Conservation (phyloP, 345 rosid species). For the Arabidopsis thaliana region TAIR10.1 NC_003070.9:9714501-9715000, state of each 20-base stretch:
- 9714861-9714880: slow-evolving; percentile 14
- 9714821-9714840: not conserved
- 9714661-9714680: not conserved
- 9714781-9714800: slow-evolving; percentile 11
- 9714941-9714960: slow-evolving; percentile 36
- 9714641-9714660: not conserved
- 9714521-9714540: not conserved
- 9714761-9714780: not conserved
- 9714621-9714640: slow-evolving; percentile 27
- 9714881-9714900: not conserved
- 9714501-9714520: not conserved
- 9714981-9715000: not conserved
- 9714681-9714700: not conserved
- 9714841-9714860: slow-evolving; percentile 18
- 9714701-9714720: slow-evolving; percentile 29
- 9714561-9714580: not conserved
- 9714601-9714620: slow-evolving; percentile 29
- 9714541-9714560: not conserved
- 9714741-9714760: slow-evolving; percentile 18
- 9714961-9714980: not conserved
- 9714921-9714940: not conserved
- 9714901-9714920: not conserved
- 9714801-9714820: slow-evolving; percentile 27
- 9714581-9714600: slow-evolving; percentile 1
- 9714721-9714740: slow-evolving; percentile 4